phyloP scores from a whole-genome alignment of 495 filamentous ascomycete species.

The Penicillium verhagenii region DNA sequence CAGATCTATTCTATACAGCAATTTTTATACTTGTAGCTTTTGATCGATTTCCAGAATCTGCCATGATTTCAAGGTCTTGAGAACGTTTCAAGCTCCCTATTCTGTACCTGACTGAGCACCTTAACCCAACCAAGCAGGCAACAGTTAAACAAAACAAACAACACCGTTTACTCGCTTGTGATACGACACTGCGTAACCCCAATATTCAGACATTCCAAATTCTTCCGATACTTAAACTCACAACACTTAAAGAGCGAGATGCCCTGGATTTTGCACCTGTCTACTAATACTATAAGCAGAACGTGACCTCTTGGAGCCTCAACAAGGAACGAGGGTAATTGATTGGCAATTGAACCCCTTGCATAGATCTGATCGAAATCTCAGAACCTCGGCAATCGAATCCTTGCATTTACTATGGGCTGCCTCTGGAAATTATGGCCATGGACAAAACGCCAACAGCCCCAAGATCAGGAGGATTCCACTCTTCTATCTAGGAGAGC shows the following conservation, averaged over 20 bases:
- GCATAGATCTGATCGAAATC: background rate
- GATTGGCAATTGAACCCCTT: background rate
- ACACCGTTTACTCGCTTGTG: background rate
- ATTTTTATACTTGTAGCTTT: background rate
- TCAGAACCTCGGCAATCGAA: background rate
- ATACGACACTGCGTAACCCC: background rate
- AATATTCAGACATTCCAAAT: background rate
- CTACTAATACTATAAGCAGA: too few species aligned
- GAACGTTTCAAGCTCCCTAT: background rate
- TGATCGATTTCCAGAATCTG: background rate
- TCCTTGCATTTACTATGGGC: slow-evolving; percentile 8
- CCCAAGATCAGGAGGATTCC: slow-evolving; percentile 11
- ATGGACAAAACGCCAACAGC: slow-evolving; percentile 18
- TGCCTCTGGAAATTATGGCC: slow-evolving; percentile 17
- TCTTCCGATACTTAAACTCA: background rate
- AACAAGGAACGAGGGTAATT: background rate
- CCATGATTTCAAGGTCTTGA: background rate
- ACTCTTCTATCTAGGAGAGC: slow-evolving; percentile 9
- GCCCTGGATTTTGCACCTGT: background rate
- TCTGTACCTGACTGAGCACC: background rate
- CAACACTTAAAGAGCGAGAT: background rate
- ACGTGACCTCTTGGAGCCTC: background rate
- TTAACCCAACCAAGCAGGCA: background rate
- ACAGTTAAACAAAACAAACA: background rate
- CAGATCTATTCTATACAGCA: background rate